Evolutionary conservation across 2,329 filamentous ascomycete genomes (phyloP).

Genomic region (Colletotrichum tamarilloi): DNA sequence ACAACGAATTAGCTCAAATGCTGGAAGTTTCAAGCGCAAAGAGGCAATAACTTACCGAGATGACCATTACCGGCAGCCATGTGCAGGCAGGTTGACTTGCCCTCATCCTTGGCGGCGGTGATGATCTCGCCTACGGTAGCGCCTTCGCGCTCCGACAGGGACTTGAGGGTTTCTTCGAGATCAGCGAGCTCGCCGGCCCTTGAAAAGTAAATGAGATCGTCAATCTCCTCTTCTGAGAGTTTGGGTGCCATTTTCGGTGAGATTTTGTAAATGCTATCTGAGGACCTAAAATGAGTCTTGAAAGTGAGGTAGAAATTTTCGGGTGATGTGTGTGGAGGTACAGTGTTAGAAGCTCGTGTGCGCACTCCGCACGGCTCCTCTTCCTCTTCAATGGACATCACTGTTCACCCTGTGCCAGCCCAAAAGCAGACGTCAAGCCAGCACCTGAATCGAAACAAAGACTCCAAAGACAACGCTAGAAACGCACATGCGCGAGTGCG

Average conservation of each 20-base stretch:
- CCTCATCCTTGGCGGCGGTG: slow-evolving; percentile 75
- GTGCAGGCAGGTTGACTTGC: slow-evolving; percentile 86
- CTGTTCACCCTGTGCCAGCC: slow-evolving; percentile 1
- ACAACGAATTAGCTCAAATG: neutral
- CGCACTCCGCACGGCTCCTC: slow-evolving; percentile 28
- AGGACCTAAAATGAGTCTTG: slow-evolving; percentile 11
- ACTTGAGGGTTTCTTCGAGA: slow-evolving; percentile 68
- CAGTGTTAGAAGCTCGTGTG: slow-evolving; percentile 5
- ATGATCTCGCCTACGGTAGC: slow-evolving; percentile 73
- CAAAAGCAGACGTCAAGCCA: neutral
- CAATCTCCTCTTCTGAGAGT: slow-evolving; percentile 82
- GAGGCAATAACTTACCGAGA: slow-evolving; percentile 64
- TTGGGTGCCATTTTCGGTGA: slow-evolving; percentile 56
- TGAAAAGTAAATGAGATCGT: slow-evolving; percentile 90
- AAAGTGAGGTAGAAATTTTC: slow-evolving; percentile 34
- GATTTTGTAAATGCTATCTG: neutral
- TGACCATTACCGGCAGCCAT: slow-evolving; percentile 95
- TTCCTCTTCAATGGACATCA: neutral
- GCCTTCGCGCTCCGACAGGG: slow-evolving; percentile 71
- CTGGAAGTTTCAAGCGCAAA: neutral
- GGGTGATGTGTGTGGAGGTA: slow-evolving; percentile 32
- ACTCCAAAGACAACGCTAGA: too few relatives aligned
- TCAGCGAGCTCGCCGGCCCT: slow-evolving; percentile 81
- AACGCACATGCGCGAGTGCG: accelerated
- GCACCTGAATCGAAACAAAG: neutral